Conservation (phyloP, 805 yeast species). For the Ogataea siamensis region DNA sequence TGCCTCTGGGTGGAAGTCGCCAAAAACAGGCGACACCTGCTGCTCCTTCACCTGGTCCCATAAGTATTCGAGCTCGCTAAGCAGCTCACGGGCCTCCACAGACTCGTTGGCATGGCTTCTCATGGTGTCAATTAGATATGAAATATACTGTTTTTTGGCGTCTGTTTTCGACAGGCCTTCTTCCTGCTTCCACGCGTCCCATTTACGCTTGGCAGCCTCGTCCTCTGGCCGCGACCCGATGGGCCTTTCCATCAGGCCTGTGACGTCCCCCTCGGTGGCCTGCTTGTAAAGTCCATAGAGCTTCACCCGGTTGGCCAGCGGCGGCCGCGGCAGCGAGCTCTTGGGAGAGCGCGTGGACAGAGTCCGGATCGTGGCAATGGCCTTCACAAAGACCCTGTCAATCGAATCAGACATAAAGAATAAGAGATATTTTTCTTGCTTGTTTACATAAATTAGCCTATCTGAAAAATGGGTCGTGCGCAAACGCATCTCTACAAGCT, state of each 20-base stretch:
- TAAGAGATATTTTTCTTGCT: slow-evolving; percentile 2
- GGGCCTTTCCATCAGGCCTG: slow-evolving; percentile 65
- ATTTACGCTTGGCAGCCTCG: slow-evolving; percentile 66
- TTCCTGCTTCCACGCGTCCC: slow-evolving; percentile 84
- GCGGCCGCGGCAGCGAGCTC: slow-evolving; percentile 72
- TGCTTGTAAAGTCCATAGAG: slow-evolving; percentile 85
- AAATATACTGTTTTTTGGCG: slow-evolving; percentile 71
- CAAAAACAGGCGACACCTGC: slow-evolving; percentile 22
- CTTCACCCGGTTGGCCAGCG: slow-evolving; percentile 62
- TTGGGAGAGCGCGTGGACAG: slow-evolving; percentile 62
- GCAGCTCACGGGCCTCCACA: slow-evolving; percentile 60
- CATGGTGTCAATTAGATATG: slow-evolving; percentile 71
- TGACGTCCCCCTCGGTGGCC: slow-evolving; percentile 84
- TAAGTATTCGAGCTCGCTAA: slow-evolving; percentile 64
- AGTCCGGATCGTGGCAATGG: slow-evolving; percentile 74
- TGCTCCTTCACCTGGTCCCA: slow-evolving; percentile 61
- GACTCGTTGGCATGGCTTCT: slow-evolving; percentile 64
- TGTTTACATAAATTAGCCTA: slow-evolving; percentile 13
- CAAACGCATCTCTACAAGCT: too few species aligned
- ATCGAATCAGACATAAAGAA: slow-evolving; percentile 48
- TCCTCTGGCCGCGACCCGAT: slow-evolving; percentile 58
- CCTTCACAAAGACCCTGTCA: slow-evolving; percentile 80
- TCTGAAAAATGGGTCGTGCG: slow-evolving; percentile 7
- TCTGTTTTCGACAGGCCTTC: slow-evolving; percentile 66
- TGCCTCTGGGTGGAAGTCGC: slow-evolving; percentile 14